Evolutionary conservation across 202 grass and related monocot genomes (phyloP).

Genomic region (Zoysia matrella): DNA sequence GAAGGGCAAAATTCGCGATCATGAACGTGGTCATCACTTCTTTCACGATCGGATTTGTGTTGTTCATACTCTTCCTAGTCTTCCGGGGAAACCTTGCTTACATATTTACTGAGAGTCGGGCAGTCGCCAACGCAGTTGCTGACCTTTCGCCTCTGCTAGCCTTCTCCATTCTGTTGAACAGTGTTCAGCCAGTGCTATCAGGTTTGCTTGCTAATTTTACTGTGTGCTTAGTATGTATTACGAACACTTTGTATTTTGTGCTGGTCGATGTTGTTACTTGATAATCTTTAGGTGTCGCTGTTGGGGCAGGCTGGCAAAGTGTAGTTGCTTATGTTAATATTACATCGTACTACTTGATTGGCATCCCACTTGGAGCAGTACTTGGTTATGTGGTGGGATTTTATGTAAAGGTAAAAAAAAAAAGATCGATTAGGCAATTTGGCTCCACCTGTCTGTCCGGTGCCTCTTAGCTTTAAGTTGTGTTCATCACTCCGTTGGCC

Average conservation of each 20-base stretch:
- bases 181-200: constrained; percentile 87
- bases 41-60: constrained; percentile 46
- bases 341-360: constrained; percentile 78
- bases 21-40: constrained; percentile 57
- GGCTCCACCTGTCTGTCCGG: background rate
- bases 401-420: constrained; percentile 58
- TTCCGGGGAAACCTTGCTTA: constrained; percentile 66
- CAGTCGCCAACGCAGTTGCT: constrained; percentile 58
- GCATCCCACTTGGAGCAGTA: constrained; percentile 65
- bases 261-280: background rate
- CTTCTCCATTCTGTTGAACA: constrained; percentile 85
- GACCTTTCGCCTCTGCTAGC: constrained; percentile 72
- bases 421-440: background rate
- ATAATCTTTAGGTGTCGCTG: constrained; percentile 62
- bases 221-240: background rate
- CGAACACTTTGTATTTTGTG: background rate
- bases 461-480: background rate
- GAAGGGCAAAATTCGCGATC: constrained; percentile 58
- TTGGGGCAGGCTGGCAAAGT: constrained; percentile 73
- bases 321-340: constrained; percentile 87
- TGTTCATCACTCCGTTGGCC: constrained; percentile 7
- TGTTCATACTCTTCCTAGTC: constrained; percentile 69
- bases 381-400: constrained; percentile 64
- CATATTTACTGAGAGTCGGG: constrained; percentile 64
- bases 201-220: constrained; percentile 40